A percentile compares a stretch with the other conserved stretches of the same genome.
Conservation (phyloP, 2,329 filamentous ascomycete species). For the Penicillium aurantiogriseum region DNA sequence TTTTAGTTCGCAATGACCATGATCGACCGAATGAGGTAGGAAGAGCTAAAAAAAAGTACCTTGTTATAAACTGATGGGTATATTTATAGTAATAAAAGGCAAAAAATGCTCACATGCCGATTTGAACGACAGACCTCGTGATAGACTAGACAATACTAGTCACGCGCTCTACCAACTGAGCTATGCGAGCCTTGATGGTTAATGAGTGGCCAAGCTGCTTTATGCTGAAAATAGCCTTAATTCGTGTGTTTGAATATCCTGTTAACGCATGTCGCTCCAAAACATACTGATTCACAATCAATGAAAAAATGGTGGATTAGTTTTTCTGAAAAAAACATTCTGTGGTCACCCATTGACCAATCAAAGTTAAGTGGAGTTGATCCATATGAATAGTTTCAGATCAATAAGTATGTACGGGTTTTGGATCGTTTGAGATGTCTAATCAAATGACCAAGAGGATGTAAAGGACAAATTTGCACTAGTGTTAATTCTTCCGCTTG, state of each 20-base stretch:
- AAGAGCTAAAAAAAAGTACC: not conserved
- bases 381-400: not conserved
- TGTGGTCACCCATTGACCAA: not conserved
- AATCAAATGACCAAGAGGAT: no score
- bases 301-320: no score
- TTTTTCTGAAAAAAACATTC: no score
- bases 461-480: no score
- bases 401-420: not conserved
- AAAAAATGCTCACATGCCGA: slow-evolving; percentile 3
- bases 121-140: not conserved
- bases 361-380: not conserved
- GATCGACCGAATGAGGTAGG: not conserved
- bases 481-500: no score
- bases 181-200: not conserved
- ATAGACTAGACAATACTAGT: not conserved
- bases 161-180: not conserved
- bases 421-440: not conserved
- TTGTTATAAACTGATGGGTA: not conserved
- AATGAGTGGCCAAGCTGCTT: rapidly evolving
- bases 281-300: not conserved
- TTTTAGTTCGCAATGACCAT: not conserved
- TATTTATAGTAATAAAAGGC: not conserved
- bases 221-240: no score
- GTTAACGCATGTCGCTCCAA: not conserved
- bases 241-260: no score